A percentile compares a stretch with the other conserved stretches of the same genome.
phyloP scores from a whole-genome alignment of 352 stramenopile genomes.

The Globisporangium abappressorium region DNA sequence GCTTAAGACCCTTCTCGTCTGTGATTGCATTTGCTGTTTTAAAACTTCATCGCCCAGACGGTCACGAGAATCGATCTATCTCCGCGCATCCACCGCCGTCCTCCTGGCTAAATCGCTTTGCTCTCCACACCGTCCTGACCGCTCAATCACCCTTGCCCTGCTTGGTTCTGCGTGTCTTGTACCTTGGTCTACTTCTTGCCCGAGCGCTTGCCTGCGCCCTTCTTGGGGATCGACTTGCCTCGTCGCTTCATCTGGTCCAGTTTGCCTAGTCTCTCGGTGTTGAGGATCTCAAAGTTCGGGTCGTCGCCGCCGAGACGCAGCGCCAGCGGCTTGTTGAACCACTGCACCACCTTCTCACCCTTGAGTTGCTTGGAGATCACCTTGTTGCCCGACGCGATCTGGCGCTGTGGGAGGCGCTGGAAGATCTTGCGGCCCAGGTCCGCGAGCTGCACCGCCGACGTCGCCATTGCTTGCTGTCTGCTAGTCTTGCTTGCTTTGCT shows the following conservation, averaged over 20 bases:
- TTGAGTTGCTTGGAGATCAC: slow-evolving; percentile 88
- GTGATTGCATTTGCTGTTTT: too few relatives aligned
- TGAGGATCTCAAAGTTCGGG: slow-evolving; percentile 83
- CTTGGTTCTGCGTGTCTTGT: background rate
- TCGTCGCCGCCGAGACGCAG: slow-evolving; percentile 77
- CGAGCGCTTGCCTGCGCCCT: slow-evolving; percentile 82
- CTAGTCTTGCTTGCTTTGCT: slow-evolving; percentile 9
- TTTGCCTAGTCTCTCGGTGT: slow-evolving; percentile 71
- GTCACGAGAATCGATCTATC: too few relatives aligned
- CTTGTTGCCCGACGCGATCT: slow-evolving; percentile 83
- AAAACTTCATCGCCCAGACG: too few relatives aligned
- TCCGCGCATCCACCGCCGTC: too few relatives aligned
- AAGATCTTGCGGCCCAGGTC: slow-evolving; percentile 88
- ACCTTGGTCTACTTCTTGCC: slow-evolving; percentile 59
- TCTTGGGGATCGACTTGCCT: slow-evolving; percentile 85
- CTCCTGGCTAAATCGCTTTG: background rate
- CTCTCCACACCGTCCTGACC: background rate
- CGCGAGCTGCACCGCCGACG: slow-evolving; percentile 61
- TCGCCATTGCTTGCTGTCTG: slow-evolving; percentile 18
- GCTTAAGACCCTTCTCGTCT: too few relatives aligned
- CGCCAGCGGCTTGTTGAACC: slow-evolving; percentile 83
- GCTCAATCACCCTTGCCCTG: background rate
- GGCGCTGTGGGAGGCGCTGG: slow-evolving; percentile 80
- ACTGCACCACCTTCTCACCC: slow-evolving; percentile 81
- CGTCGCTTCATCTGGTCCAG: slow-evolving; percentile 86